A percentile compares a stretch with the other conserved stretches of the same genome.
Conservation (phyloP, 306 rosid species). For the Pyrus bretschneideri region DNA sequence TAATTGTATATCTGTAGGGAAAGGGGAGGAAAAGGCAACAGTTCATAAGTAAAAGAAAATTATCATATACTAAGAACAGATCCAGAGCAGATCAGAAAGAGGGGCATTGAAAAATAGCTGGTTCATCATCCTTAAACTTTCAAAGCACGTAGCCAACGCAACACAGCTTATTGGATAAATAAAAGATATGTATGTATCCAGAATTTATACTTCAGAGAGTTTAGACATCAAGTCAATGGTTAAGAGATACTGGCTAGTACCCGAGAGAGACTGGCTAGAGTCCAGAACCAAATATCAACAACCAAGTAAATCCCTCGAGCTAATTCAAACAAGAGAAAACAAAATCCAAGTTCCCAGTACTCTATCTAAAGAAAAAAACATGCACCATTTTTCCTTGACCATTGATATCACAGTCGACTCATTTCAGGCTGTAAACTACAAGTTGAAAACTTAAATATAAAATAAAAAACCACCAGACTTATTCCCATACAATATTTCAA, state of each 20-base stretch:
- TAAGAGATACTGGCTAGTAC: not conserved
- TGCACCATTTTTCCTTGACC: not conserved
- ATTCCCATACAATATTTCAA: not conserved
- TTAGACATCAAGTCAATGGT: not conserved
- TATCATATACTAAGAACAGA: not conserved
- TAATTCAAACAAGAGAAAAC: not conserved
- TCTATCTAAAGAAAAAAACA: not conserved
- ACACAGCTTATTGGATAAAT: not conserved
- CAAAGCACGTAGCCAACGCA: not conserved
- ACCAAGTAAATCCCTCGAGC: not conserved
- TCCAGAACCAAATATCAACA: not conserved
- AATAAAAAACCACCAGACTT: not conserved
- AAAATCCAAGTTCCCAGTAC: not conserved
- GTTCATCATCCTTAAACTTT: not conserved
- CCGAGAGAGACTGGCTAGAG: not conserved
- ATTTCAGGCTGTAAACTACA: not conserved
- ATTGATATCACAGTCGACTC: not conserved
- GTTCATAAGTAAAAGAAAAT: conserved; percentile 3
- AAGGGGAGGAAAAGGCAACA: conserved; percentile 12
- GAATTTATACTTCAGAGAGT: not conserved
- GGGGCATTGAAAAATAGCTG: not conserved
- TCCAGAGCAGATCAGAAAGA: not conserved
- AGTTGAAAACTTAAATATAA: not conserved
- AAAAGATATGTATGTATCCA: not conserved
- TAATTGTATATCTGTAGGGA: conserved; percentile 73